Base-by-base conservation (phyloP, 1,284 basidiomycete species). In the Ganoderma lucidum region DNA sequence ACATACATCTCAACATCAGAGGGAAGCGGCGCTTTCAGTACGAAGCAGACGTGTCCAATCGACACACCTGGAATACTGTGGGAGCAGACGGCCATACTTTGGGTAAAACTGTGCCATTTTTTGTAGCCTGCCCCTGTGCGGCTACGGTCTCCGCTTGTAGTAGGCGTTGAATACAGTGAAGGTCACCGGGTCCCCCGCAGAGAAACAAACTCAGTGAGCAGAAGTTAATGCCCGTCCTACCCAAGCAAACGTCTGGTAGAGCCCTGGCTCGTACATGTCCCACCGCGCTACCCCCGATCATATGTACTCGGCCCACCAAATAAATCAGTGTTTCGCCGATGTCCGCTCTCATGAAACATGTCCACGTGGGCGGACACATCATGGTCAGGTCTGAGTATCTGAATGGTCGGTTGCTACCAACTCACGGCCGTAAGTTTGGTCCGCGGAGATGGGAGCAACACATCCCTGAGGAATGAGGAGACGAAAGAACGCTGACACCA, bases 371-470 rank as follows among this genome's bases (percentile, higher is more conserved):
- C 53, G 15, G 32, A 56, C 32, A 28, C 48, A 23, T 10, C 23
- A 28, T 53, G 12, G 5, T 5, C 1, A 28, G 23, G 10, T 14
- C 23, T 53, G 48, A 53, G 10, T 44, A 14, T 12, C 23, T 28
- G 23, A 53, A 53, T 28, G 5, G 23, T 53, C 48, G 48, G 48
- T 14, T 14, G 23, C 23, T 14, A 53, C 23, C 48, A 53, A 28
- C 48, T 53, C 23, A 53, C 23, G 23, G 12, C 10, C 48, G 48
- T 53, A 12, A 6, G 23, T 12, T 53, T 53, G 23, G 23, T 28
- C 48, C 48, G 48, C 48, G 48, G 32, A 56, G 53, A 56, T 35
- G 53, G 15, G 23, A 56, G 53, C 30, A 56, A 56, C 32, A 28
- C 14, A 30, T 15, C 28, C 30, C 53, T 32, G 6, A 56, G 53